A percentile compares a stretch with the other conserved stretches of the same genome.
These are phyloP conservation scores for Naganishia onofrii DNA, from an alignment of 768 basidiomycete species.

Conservation along the genomic window DNA sequence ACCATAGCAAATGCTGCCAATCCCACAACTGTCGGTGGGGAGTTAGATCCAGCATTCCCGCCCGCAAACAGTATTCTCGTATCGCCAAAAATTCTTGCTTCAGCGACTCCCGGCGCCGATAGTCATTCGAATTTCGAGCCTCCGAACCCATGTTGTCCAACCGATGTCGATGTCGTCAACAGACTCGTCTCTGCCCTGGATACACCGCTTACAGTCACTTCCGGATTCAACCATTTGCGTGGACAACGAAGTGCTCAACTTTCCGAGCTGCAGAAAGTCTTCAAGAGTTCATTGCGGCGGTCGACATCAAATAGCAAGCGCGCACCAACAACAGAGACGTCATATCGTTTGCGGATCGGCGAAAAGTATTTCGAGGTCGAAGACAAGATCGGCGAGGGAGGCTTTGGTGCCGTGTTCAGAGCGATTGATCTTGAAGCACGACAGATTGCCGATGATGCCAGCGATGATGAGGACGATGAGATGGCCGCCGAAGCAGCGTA, in stretches of 20 bases:
- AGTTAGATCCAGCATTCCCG: not conserved
- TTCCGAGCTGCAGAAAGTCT: conserved; percentile 69
- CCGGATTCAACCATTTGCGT: conserved; percentile 50
- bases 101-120: conserved; percentile 16
- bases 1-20: conserved; percentile 8
- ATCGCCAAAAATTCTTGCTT: conserved; percentile 15
- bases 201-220: conserved; percentile 56
- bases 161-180: conserved; percentile 65
- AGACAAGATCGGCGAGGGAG: conserved; percentile 93
- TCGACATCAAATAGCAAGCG: conserved; percentile 23
- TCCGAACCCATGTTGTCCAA: conserved; percentile 85
- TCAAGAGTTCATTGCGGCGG: conserved; percentile 51
- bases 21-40: conserved; percentile 12
- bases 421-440: conserved; percentile 57
- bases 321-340: conserved; percentile 34
- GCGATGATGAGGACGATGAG: conserved; percentile 58
- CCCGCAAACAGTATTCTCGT: not conserved
- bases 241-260: conserved; percentile 57
- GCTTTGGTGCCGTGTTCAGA: conserved; percentile 93
- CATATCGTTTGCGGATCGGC: conserved; percentile 62
- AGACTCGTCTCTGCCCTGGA: conserved; percentile 60
- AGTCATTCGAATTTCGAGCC: conserved; percentile 48
- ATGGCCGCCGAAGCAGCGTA: conserved; percentile 62
- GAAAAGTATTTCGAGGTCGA: conserved; percentile 63
- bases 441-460: conserved; percentile 55